Evolutionary conservation across 139 green algal species (phyloP).

Genomic region (Chloropicon primus): DNA sequence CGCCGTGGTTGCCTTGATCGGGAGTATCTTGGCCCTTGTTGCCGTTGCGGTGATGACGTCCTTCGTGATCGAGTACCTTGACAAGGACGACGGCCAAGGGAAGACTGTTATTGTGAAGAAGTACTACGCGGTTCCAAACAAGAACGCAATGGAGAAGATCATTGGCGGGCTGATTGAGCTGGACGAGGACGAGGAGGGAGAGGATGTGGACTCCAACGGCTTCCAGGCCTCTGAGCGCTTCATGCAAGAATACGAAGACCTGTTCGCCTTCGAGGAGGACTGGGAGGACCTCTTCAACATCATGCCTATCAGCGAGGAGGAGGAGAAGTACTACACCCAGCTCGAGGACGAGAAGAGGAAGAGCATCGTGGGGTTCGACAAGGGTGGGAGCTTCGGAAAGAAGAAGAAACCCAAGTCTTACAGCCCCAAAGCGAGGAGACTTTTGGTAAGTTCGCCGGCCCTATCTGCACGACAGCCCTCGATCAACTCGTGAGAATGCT

Average conservation of each 20-base stretch:
- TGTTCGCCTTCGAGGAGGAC: background rate
- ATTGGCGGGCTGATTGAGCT: background rate
- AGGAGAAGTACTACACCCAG: background rate
- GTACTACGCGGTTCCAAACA: background rate
- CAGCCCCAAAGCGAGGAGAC: background rate
- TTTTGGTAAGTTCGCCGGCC: too few relatives aligned
- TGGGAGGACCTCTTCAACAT: background rate
- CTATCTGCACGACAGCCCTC: too few relatives aligned
- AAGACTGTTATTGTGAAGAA: background rate
- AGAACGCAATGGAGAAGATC: background rate
- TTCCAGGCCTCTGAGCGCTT: too few relatives aligned
- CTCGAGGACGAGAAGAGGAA: background rate
- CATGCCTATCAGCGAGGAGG: background rate
- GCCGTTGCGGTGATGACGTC: background rate
- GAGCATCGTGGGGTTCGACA: background rate
- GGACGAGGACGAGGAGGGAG: background rate
- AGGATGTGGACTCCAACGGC: background rate
- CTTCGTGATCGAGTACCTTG: background rate
- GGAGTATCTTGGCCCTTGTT: background rate
- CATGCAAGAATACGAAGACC: background rate
- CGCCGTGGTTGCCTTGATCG: background rate
- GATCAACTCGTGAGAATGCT: too few relatives aligned
- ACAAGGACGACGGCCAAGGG: background rate
- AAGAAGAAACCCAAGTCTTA: background rate
- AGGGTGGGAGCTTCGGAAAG: background rate